Evolutionary conservation across 1,284 basidiomycete species (phyloP).

Genomic region (Ganoderma multipileum): DNA sequence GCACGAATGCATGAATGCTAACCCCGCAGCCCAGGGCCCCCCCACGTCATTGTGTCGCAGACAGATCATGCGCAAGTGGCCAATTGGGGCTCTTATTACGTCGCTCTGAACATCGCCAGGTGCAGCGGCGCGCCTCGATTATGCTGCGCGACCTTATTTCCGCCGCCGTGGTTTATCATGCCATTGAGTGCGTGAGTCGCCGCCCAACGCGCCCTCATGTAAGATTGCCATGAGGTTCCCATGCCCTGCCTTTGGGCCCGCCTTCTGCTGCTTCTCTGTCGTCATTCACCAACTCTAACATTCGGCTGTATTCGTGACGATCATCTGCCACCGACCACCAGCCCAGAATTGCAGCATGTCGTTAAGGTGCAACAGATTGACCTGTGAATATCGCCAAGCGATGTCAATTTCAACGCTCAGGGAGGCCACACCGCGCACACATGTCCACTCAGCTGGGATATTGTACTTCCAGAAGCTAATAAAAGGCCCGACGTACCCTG

Average conservation of each 20-base stretch:
- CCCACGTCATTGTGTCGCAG: not conserved
- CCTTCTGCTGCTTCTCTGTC: constrained; percentile 5
- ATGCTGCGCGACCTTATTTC: constrained; percentile 11
- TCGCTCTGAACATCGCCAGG: constrained; percentile 2
- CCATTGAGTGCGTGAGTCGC: constrained; percentile 7
- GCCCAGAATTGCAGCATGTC: not conserved
- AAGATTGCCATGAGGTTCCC: constrained; percentile 1
- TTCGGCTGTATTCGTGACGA: not conserved
- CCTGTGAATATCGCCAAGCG: constrained; percentile 15
- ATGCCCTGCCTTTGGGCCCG: not conserved
- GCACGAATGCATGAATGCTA: not conserved
- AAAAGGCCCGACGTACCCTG: constrained; percentile 2
- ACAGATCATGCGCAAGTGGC: not conserved
- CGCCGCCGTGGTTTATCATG: not conserved
- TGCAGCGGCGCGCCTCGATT: not conserved
- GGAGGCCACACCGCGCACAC: constrained; percentile 2
- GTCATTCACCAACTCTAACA: constrained; percentile 3
- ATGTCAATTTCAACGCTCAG: constrained; percentile 10
- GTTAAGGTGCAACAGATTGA: not conserved
- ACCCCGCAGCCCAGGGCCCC: not conserved
- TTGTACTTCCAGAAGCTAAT: not conserved
- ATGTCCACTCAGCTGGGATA: not conserved
- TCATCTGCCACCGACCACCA: not conserved
- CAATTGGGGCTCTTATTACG: not conserved
- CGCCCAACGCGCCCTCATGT: not conserved